These are phyloP conservation scores for Multifurca ochricompacta DNA, from an alignment of 768 basidiomycete genomes.

Conservation along the genomic window DNA sequence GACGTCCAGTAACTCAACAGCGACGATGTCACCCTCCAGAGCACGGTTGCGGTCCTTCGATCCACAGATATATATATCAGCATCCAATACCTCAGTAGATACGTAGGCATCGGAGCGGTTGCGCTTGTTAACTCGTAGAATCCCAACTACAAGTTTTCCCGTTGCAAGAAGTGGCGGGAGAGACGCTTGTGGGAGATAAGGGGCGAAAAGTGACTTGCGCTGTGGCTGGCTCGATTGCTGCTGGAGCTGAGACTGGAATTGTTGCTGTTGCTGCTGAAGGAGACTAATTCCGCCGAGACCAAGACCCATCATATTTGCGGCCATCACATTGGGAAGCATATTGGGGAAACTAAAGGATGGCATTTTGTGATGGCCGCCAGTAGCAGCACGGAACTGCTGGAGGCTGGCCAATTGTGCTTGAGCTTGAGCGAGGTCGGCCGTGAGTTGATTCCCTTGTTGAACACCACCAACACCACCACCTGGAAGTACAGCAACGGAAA, in stretches of 20 bases:
- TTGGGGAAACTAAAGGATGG: slow-evolving; percentile 96
- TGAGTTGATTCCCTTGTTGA: slow-evolving; percentile 51
- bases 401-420: slow-evolving; percentile 95
- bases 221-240: slow-evolving; percentile 89
- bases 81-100: slow-evolving; percentile 94
- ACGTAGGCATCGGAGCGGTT: slow-evolving; percentile 99
- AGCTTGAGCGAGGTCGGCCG: slow-evolving; percentile 88
- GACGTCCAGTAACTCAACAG: slow-evolving; percentile 94
- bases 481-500: slow-evolving; percentile 24
- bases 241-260: slow-evolving; percentile 92
- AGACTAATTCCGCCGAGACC: slow-evolving; percentile 76
- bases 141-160: slow-evolving; percentile 95
- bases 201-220: slow-evolving; percentile 96
- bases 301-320: slow-evolving; percentile 91
- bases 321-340: slow-evolving; percentile 97
- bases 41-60: slow-evolving; percentile 98
- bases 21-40: slow-evolving; percentile 96
- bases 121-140: slow-evolving; percentile 94
- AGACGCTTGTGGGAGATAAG: slow-evolving; percentile 96
- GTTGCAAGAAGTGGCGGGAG: slow-evolving; percentile 93
- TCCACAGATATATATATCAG: slow-evolving; percentile 98
- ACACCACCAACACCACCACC: slow-evolving; percentile 69
- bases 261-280: slow-evolving; percentile 89
- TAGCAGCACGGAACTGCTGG: slow-evolving; percentile 93
- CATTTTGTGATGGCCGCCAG: slow-evolving; percentile 94